phyloP scores from a whole-genome alignment of 192 early-diverging fungal species.

The Coemansia sp. region DNA sequence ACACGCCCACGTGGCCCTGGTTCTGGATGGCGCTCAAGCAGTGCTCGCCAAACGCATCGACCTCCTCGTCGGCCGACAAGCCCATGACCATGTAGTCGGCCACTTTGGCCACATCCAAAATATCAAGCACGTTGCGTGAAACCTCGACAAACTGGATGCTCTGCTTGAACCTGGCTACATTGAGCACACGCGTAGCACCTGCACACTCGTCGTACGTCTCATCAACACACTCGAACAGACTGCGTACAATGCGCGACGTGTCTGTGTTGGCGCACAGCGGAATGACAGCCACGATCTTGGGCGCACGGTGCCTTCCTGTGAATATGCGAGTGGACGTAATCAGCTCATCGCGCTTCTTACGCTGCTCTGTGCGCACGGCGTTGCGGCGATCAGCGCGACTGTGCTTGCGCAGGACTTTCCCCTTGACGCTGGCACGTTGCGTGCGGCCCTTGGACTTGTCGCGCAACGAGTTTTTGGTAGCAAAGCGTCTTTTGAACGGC shows the following conservation, averaged over 20 bases:
- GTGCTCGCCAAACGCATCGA: conserved; percentile 88
- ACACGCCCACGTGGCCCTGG: conserved; percentile 78
- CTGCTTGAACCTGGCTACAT: conserved; percentile 85
- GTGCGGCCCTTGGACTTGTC: conserved; percentile 82
- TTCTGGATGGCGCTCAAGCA: conserved; percentile 80
- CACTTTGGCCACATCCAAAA: conserved; percentile 86
- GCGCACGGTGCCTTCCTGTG: conserved; percentile 73
- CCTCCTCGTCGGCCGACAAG: conserved; percentile 85
- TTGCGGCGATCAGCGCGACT: conserved; percentile 80
- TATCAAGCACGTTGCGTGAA: conserved; percentile 74
- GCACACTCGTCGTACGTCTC: conserved; percentile 37
- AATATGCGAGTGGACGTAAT: conserved; percentile 74
- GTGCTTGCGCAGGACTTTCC: conserved; percentile 52
- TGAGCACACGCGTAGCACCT: conserved; percentile 16
- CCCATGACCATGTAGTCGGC: conserved; percentile 88
- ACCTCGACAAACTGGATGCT: conserved; percentile 79
- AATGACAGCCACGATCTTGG: conserved; percentile 88
- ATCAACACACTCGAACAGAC: conserved; percentile 55
- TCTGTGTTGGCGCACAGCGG: conserved; percentile 82
- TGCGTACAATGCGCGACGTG: conserved; percentile 46
- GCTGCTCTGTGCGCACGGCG: conserved; percentile 71
- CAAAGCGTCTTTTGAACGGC: conserved; percentile 92
- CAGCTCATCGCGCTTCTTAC: conserved; percentile 76
- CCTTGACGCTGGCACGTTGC: conserved; percentile 60
- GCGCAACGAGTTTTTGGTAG: conserved; percentile 75